phyloP scores from a whole-genome alignment of 2,329 filamentous ascomycete genomes.

The Alternaria postmessia region DNA sequence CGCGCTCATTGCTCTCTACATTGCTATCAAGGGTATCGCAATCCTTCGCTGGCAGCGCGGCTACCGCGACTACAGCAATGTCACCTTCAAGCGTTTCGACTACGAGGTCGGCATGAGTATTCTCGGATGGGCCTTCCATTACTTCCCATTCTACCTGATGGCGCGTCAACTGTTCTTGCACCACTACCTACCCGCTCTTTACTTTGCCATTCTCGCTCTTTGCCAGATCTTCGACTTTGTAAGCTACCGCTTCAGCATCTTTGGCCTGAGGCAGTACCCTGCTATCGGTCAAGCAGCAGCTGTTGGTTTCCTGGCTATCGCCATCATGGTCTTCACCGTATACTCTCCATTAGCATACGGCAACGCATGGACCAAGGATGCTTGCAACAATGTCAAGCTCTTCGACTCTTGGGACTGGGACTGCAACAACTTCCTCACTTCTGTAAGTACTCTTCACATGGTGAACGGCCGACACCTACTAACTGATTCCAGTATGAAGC shows the following conservation, averaged over 20 bases:
- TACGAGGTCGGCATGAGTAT: conserved; percentile 93
- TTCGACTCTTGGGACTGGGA: conserved; percentile 96
- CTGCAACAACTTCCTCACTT: conserved; percentile 89
- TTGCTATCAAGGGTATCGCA: conserved; percentile 85
- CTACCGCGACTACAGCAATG: conserved; percentile 82
- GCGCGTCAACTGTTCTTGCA: conserved; percentile 97
- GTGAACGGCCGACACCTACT: conserved; percentile 16
- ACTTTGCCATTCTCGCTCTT: conserved; percentile 89
- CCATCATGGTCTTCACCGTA: conserved; percentile 79
- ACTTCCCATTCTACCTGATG: conserved; percentile 99
- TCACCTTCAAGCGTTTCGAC: conserved; percentile 94
- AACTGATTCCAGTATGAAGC: conserved; percentile 40
- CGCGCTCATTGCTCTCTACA: conserved; percentile 76
- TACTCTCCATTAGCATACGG: conserved; percentile 92
- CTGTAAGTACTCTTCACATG: conserved; percentile 68
- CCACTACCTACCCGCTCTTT: conserved; percentile 96
- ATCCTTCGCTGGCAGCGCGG: conserved; percentile 93
- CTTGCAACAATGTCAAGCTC: conserved; percentile 88
- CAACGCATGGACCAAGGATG: conserved; percentile 88
- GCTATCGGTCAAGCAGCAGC: conserved; percentile 78
- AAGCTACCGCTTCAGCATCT: conserved; percentile 73
- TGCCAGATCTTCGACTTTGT: conserved; percentile 90
- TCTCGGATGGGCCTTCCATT: conserved; percentile 95
- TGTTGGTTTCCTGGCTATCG: conserved; percentile 75
- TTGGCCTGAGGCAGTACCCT: conserved; percentile 74